phyloP scores from a whole-genome alignment of 805 yeast species.

The Candida lessepsii region DNA sequence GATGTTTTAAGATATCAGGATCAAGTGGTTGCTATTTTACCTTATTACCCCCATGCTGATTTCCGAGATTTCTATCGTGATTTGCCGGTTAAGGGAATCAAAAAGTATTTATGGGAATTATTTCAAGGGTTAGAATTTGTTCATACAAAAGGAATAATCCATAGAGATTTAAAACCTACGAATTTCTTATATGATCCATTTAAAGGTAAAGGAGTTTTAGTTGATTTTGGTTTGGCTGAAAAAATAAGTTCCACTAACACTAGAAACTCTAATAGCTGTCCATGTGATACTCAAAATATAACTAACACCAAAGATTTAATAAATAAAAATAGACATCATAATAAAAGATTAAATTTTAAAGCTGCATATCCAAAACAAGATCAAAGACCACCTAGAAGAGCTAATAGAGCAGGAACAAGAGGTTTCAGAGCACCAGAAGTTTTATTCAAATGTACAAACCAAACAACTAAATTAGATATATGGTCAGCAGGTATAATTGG shows the following conservation, averaged over 20 bases:
- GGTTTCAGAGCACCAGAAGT: slow-evolving; percentile 97
- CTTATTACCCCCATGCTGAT: slow-evolving; percentile 87
- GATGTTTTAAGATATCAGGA: slow-evolving; percentile 87
- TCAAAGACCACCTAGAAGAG: slow-evolving; percentile 82
- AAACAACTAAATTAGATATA: slow-evolving; percentile 76
- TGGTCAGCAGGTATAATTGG: slow-evolving; percentile 94
- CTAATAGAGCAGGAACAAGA: slow-evolving; percentile 95
- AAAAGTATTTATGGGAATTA: slow-evolving; percentile 75
- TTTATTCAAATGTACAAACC: slow-evolving; percentile 79
- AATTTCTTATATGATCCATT: slow-evolving; percentile 69
- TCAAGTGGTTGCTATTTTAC: slow-evolving; percentile 90
- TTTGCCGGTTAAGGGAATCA: slow-evolving; percentile 75
- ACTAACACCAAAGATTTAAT: slow-evolving; percentile 12
- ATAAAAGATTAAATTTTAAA: slow-evolving; percentile 31
- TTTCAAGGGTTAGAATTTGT: slow-evolving; percentile 73
- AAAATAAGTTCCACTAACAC: slow-evolving; percentile 21
- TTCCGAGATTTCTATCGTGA: slow-evolving; percentile 84
- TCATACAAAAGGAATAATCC: slow-evolving; percentile 39
- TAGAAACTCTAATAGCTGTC: slow-evolving; percentile 43
- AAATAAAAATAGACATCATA: slow-evolving; percentile 13
- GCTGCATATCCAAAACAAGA: slow-evolving; percentile 82
- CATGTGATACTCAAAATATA: slow-evolving; percentile 41
- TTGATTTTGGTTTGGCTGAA: slow-evolving; percentile 93
- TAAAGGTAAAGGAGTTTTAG: slow-evolving; percentile 72
- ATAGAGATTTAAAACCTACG: slow-evolving; percentile 50